Conservation (phyloP, 208 protist genomes). For the Hexamita inflata region DNA sequence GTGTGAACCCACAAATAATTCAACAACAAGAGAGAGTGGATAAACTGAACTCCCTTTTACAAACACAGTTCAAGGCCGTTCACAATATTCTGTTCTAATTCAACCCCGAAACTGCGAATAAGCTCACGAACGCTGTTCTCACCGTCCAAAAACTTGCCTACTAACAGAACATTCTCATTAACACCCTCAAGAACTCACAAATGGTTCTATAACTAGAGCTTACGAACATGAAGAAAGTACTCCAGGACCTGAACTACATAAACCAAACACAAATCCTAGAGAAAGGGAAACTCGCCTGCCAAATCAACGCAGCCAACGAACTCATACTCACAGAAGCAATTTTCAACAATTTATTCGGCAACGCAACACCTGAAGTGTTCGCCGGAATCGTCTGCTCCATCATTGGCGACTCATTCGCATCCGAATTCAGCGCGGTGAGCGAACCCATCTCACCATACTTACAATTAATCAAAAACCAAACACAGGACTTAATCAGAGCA, state of each 20-base stretch:
- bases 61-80: background rate
- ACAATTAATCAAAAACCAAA: background rate
- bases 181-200: background rate
- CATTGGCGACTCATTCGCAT: background rate
- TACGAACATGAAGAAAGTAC: background rate
- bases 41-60: background rate
- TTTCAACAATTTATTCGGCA: constrained; percentile 87
- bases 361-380: constrained; percentile 35
- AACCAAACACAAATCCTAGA: constrained; percentile 61
- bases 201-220: background rate
- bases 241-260: background rate
- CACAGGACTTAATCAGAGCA: background rate
- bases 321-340: constrained; percentile 92
- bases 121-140: background rate
- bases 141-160: background rate
- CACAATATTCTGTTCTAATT: background rate
- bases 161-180: background rate
- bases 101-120: background rate
- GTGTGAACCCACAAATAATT: background rate
- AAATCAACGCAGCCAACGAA: constrained; percentile 90
- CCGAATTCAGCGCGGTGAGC: background rate
- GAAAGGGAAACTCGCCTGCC: constrained; percentile 87
- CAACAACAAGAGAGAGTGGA: background rate
- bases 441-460: background rate
- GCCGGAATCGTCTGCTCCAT: background rate